Conservation (phyloP, 495 filamentous ascomycete genomes). For the Neurospora sp. region DNA sequence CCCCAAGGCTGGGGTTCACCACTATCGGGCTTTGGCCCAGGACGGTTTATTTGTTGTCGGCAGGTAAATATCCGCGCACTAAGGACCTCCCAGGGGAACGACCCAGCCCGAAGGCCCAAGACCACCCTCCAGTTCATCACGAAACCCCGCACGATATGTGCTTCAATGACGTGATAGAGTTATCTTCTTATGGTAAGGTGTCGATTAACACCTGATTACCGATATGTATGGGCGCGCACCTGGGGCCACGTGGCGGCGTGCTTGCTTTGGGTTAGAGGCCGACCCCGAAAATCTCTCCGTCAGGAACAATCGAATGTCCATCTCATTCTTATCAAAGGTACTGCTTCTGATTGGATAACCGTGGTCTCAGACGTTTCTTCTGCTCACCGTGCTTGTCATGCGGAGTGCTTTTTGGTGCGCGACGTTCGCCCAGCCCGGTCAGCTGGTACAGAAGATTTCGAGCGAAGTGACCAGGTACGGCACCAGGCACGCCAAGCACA, state of each 20-base stretch:
- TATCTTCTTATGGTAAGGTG: background rate
- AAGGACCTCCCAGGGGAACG: background rate
- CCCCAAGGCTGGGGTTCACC: background rate
- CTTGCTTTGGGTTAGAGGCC: background rate
- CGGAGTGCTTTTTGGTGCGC: background rate
- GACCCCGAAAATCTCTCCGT: background rate
- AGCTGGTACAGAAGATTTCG: background rate
- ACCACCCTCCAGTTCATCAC: background rate
- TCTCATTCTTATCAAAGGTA: background rate
- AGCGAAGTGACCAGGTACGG: background rate
- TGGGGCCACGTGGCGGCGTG: background rate
- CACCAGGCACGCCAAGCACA: background rate
- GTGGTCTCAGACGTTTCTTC: background rate
- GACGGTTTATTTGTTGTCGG: background rate
- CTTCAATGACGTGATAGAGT: background rate
- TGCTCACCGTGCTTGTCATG: background rate
- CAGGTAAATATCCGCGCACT: background rate
- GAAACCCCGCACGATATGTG: background rate
- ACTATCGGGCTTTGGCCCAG: background rate
- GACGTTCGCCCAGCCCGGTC: background rate
- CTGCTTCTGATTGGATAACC: background rate
- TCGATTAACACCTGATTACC: background rate
- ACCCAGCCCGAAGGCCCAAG: background rate
- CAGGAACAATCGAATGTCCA: background rate
- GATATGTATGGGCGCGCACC: background rate